These are phyloP conservation scores for Wickerhamiella shivajii DNA, from an alignment of 805 yeast genomes.

Conservation along the genomic window DNA sequence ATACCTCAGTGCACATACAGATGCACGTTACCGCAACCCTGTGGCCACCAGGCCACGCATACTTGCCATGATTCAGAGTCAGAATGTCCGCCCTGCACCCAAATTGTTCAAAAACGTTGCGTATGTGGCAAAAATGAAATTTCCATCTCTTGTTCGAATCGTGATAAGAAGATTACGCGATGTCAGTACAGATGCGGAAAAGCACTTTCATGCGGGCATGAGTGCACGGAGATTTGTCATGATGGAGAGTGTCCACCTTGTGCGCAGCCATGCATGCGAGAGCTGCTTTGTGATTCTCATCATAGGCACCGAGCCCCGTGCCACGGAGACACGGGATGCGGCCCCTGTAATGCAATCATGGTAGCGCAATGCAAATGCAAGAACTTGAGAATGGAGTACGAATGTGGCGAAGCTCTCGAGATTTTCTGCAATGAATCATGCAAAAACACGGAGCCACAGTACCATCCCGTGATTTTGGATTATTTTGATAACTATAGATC, in stretches of 20 bases:
- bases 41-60: conserved; percentile 22
- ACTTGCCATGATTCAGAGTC: conserved; percentile 13
- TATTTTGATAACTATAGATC: conserved; percentile 31
- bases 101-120: conserved; percentile 37
- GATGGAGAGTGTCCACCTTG: conserved; percentile 48
- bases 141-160: conserved; percentile 49
- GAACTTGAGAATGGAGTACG: conserved; percentile 31
- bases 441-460: conserved; percentile 23
- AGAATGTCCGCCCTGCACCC: conserved; percentile 14
- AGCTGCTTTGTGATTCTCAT: conserved; percentile 35
- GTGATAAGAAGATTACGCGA: conserved; percentile 36
- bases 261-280: conserved; percentile 38
- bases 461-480: conserved; percentile 28
- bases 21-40: conserved; percentile 18
- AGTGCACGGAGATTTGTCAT: conserved; percentile 42
- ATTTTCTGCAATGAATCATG: conserved; percentile 46
- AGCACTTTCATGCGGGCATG: conserved; percentile 35
- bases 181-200: conserved; percentile 51
- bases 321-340: conserved; percentile 35
- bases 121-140: conserved; percentile 44
- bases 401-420: conserved; percentile 39
- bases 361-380: conserved; percentile 52
- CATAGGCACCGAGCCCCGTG: conserved; percentile 52
- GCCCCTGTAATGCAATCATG: conserved; percentile 36
- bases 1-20: conserved; percentile 19